A percentile compares a stretch with the other conserved stretches of the same genome.
Evolutionary conservation across 768 basidiomycete species (phyloP).

Genomic region (Agrocybe chaxingu): DNA sequence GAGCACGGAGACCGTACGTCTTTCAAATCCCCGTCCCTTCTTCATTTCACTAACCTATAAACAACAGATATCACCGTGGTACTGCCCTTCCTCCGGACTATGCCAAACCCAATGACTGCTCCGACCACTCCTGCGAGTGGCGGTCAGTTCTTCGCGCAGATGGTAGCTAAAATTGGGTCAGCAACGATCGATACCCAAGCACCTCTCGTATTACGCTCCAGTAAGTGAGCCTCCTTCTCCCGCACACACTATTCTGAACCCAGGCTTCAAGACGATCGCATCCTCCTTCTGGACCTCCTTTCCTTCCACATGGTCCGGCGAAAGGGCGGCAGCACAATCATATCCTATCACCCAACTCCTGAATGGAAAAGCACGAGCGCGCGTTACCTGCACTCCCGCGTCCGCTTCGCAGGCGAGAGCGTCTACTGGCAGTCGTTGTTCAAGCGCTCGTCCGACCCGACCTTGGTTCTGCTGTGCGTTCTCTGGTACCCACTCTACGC

Average conservation of each 20-base stretch:
- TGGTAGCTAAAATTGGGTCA: constrained; percentile 11
- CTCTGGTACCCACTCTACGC: constrained; percentile 59
- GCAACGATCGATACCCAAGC: constrained; percentile 34
- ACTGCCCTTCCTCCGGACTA: constrained; percentile 40
- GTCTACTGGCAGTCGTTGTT: constrained; percentile 44
- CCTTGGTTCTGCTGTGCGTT: constrained; percentile 46
- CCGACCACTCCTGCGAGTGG: constrained; percentile 3
- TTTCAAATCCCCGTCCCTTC: not conserved
- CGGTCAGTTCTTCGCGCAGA: constrained; percentile 8
- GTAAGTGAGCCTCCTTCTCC: constrained; percentile 5
- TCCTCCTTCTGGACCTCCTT: constrained; percentile 39
- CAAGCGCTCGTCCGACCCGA: constrained; percentile 43
- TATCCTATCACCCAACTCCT: constrained; percentile 39
- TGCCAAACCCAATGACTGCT: constrained; percentile 15
- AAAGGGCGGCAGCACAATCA: constrained; percentile 37
- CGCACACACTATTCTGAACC: not conserved
- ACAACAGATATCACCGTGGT: constrained; percentile 49
- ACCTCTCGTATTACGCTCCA: constrained; percentile 24
- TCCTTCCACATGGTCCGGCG: constrained; percentile 40
- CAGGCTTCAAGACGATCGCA: constrained; percentile 19
- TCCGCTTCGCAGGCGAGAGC: constrained; percentile 36
- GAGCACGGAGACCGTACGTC: constrained; percentile 46
- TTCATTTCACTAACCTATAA: not conserved
- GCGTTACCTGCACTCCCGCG: constrained; percentile 34
- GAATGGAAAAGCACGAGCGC: constrained; percentile 33